A percentile compares a stretch with the other conserved stretches of the same genome.
Conservation (phyloP, 208 protist species). For the Leishmania gerbilli region DNA sequence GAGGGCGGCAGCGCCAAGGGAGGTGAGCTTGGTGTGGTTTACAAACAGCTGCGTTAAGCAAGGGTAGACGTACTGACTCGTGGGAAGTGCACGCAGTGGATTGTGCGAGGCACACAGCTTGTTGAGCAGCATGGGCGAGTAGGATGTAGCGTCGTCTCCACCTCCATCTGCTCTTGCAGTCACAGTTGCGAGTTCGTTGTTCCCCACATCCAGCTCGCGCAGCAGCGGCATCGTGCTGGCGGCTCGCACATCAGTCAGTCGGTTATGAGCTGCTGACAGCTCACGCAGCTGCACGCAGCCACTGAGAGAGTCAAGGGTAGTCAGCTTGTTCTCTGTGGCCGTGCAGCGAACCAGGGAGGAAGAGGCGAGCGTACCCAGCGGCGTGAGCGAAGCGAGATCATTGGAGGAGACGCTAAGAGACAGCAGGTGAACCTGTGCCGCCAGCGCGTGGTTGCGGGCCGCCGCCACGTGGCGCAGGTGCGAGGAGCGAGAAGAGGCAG, state of each 20-base stretch:
- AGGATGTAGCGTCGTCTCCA: conserved; percentile 1
- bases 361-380: conserved; percentile 35
- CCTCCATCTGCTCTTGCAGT: conserved; percentile 3
- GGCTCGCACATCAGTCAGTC: conserved; percentile 33
- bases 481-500: conserved; percentile 9
- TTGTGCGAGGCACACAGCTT: conserved; percentile 75
- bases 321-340: conserved; percentile 45
- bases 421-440: conserved; percentile 32
- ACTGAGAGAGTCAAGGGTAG: conserved; percentile 40
- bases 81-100: conserved; percentile 25
- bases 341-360: conserved; percentile 20
- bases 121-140: conserved; percentile 38
- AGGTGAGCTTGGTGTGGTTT: conserved; percentile 56
- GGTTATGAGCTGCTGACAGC: conserved; percentile 62
- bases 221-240: conserved; percentile 44
- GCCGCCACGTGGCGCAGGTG: conserved; percentile 63
- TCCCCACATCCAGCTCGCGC: conserved; percentile 62
- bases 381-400: conserved; percentile 39
- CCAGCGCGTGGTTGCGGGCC: conserved; percentile 50
- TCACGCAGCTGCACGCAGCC: conserved; percentile 45
- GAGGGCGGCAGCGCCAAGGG: conserved; percentile 33
- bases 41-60: conserved; percentile 81
- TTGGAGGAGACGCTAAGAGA: conserved; percentile 73
- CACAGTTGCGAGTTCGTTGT: conserved; percentile 44
- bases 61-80: conserved; percentile 15